These are phyloP conservation scores for Exophiala viscosa DNA, from an alignment of 2,329 filamentous ascomycete species.

Conservation along the genomic window DNA sequence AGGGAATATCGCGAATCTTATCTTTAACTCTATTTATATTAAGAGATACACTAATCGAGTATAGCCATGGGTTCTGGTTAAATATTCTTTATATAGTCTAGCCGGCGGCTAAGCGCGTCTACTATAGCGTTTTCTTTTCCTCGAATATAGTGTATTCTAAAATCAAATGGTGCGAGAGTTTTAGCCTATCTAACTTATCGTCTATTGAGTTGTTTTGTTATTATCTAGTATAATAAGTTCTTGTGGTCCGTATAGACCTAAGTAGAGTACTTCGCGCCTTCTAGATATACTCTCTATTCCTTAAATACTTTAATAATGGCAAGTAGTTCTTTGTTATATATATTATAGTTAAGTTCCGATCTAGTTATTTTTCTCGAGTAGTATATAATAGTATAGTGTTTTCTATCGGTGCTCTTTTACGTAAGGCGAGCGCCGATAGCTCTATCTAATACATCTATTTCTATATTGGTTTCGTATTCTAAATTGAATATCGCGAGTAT, in stretches of 20 bases:
- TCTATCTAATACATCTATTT: slow-evolving; percentile 18
- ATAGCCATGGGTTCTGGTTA: neutral
- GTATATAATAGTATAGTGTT: slow-evolving; percentile 1
- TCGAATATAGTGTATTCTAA: slow-evolving; percentile 17
- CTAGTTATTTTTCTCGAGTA: neutral
- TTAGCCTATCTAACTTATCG: too few relatives aligned
- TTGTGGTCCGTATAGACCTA: slow-evolving; percentile 23
- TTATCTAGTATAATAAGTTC: slow-evolving; percentile 22
- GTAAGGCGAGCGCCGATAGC: too few relatives aligned
- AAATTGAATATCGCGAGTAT: slow-evolving; percentile 21
- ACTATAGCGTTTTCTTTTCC: slow-evolving; percentile 12
- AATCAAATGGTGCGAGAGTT: slow-evolving; percentile 12
- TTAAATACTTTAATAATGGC: too few relatives aligned
- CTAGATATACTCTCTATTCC: too few relatives aligned
- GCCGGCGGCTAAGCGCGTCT: slow-evolving; percentile 5
- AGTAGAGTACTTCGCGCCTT: slow-evolving; percentile 5
- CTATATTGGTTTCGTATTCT: slow-evolving; percentile 5
- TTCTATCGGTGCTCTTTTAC: slow-evolving; percentile 15
- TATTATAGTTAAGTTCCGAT: neutral
- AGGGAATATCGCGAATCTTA: too few relatives aligned
- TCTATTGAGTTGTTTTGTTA: slow-evolving; percentile 4
- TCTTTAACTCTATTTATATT: neutral
- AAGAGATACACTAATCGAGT: neutral
- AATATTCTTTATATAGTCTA: slow-evolving; percentile 13
- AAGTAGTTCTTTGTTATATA: too few relatives aligned